Percentiles rank a stretch among this genome's conserved stretches.
These are phyloP conservation scores for Globisporangium nagaii DNA, from an alignment of 352 stramenopile genomes.

Conservation along the genomic window DNA sequence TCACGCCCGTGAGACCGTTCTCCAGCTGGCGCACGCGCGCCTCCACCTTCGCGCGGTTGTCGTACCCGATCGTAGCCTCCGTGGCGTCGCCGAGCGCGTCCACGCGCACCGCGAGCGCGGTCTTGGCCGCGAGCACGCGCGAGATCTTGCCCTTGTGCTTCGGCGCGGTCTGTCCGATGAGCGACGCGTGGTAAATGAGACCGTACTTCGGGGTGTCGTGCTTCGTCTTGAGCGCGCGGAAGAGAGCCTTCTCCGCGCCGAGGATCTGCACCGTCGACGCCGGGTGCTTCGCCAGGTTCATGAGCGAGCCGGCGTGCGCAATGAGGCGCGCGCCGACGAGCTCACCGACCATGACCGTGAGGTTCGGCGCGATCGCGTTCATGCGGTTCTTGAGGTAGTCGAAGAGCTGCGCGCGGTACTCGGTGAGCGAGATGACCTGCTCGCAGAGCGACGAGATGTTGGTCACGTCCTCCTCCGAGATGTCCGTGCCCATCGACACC, in stretches of 20 bases:
- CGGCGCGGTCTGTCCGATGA: conserved; percentile 98
- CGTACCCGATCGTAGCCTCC: conserved; percentile 94
- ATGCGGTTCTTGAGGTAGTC: conserved; percentile 99
- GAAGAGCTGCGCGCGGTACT: conserved; percentile 96
- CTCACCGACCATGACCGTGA: conserved; percentile 99
- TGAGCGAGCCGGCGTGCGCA: conserved; percentile 97
- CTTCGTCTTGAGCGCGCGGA: conserved; percentile 99
- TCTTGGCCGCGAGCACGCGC: conserved; percentile 98
- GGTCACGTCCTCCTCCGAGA: conserved; percentile 97
- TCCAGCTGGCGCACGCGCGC: conserved; percentile 96
- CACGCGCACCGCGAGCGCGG: conserved; percentile 97
- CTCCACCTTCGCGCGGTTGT: conserved; percentile 98
- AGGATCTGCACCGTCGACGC: conserved; percentile 99
- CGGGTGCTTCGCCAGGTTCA: conserved; percentile 99
- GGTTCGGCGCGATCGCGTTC: conserved; percentile 99
- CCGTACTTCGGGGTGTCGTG: conserved; percentile 99
- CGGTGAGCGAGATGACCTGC: conserved; percentile 87
- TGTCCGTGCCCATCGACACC: conserved; percentile 99
- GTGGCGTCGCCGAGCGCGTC: conserved; percentile 97
- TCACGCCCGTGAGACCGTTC: conserved; percentile 84
- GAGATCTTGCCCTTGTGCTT: conserved; percentile 99
- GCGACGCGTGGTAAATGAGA: conserved; percentile 99
- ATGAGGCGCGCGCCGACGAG: conserved; percentile 98
- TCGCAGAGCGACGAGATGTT: conserved; percentile 95
- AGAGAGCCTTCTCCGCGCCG: conserved; percentile 99